A percentile compares a stretch with the other conserved stretches of the same genome.
Evolutionary conservation across 129 eudicot species (phyloP).

Genomic region (Erigeron canadensis): DNA sequence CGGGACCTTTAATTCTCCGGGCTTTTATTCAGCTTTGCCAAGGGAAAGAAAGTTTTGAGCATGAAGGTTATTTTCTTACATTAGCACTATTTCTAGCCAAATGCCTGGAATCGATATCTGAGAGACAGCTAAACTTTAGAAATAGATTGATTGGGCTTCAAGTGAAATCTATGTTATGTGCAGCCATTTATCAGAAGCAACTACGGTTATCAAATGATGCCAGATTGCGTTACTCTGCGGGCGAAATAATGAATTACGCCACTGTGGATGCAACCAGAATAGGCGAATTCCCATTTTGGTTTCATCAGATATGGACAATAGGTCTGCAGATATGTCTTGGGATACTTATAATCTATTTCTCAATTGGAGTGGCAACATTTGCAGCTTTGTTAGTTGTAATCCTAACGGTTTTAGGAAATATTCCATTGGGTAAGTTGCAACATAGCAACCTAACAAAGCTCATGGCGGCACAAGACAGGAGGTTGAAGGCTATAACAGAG

Average conservation of each 20-base stretch:
- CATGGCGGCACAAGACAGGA: slow-evolving; percentile 56
- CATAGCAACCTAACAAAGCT: slow-evolving; percentile 42
- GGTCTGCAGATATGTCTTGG: slow-evolving; percentile 50
- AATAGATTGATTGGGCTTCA: slow-evolving; percentile 56
- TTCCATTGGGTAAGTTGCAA: slow-evolving; percentile 58
- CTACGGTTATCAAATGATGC: slow-evolving; percentile 49
- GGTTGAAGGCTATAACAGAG: slow-evolving; percentile 55
- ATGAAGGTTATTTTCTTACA: slow-evolving; percentile 54
- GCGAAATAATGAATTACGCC: slow-evolving; percentile 58
- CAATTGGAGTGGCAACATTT: slow-evolving; percentile 50
- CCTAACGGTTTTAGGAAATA: slow-evolving; percentile 40
- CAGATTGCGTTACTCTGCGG: slow-evolving; percentile 46
- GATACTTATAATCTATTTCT: slow-evolving; percentile 37
- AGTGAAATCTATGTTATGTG: slow-evolving; percentile 54
- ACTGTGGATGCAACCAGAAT: slow-evolving; percentile 59
- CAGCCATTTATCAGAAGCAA: slow-evolving; percentile 59
- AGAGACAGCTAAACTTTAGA: slow-evolving; percentile 59
- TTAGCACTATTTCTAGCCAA: slow-evolving; percentile 45
- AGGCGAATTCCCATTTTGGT: slow-evolving; percentile 60
- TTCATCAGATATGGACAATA: slow-evolving; percentile 62
- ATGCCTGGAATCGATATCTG: slow-evolving; percentile 54
- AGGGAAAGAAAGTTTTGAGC: slow-evolving; percentile 41
- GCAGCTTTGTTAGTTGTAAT: slow-evolving; percentile 45
- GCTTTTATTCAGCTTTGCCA: slow-evolving; percentile 57
- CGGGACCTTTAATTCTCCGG: slow-evolving; percentile 57